Evolutionary conservation across 176 grass and related monocot species (phyloP).

Genomic region (Ensete ventricosum): DNA sequence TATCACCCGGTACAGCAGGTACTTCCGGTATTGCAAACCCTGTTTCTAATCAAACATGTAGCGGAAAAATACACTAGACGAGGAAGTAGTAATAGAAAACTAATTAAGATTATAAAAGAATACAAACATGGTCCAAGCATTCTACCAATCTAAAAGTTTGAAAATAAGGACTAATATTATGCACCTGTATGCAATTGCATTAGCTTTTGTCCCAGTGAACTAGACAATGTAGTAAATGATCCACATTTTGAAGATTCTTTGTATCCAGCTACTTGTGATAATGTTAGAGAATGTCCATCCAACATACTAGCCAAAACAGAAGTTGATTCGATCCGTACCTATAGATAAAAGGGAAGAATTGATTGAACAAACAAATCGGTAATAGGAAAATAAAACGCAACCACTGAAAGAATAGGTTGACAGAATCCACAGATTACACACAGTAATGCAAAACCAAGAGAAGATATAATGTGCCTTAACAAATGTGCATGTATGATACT

Average conservation of each 20-base stretch:
- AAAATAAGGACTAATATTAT: constrained; percentile 7
- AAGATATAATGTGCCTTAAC: background rate
- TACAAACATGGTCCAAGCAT: background rate
- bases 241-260: constrained; percentile 68
- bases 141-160: background rate
- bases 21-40: no score
- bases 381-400: background rate
- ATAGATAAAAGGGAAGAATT: background rate
- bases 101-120: background rate
- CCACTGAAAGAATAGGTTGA: background rate
- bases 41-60: no score
- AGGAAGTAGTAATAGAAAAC: no score
- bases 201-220: constrained; percentile 77
- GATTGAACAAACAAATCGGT: background rate
- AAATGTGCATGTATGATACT: background rate
- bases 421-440: background rate
- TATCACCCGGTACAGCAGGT: no score
- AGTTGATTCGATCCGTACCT: constrained; percentile 75
- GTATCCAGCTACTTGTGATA: constrained; percentile 90
- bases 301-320: constrained; percentile 69
- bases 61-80: no score
- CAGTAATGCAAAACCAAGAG: background rate
- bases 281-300: constrained; percentile 61
- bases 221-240: constrained; percentile 86
- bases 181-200: constrained; percentile 94